These are phyloP conservation scores for Penicillium thymicola DNA, from an alignment of 2,329 filamentous ascomycete species.

Conservation along the genomic window DNA sequence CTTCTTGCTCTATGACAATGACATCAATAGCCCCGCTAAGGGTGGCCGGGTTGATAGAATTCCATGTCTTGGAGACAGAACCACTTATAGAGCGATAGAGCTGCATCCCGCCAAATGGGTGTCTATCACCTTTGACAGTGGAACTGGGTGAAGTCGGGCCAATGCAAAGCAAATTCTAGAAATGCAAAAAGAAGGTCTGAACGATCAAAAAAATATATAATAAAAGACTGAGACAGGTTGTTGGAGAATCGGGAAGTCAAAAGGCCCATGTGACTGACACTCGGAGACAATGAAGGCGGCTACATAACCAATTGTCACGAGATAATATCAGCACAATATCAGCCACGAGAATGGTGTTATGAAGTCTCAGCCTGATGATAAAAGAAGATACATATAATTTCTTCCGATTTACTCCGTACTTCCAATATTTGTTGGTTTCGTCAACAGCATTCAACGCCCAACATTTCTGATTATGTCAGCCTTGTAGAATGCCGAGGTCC, in stretches of 20 bases:
- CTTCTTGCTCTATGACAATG: slow-evolving; percentile 94
- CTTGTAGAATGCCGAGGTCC: slow-evolving; percentile 16
- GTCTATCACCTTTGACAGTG: slow-evolving; percentile 16
- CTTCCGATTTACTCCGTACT: neutral
- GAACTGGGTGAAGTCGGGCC: neutral
- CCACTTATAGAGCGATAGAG: slow-evolving; percentile 95
- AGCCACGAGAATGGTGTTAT: neutral
- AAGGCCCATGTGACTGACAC: slow-evolving; percentile 40
- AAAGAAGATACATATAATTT: neutral
- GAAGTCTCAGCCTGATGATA: neutral
- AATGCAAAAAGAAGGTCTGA: slow-evolving; percentile 12
- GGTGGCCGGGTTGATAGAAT: slow-evolving; percentile 97
- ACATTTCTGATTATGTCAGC: slow-evolving; percentile 22
- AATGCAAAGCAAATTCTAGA: slow-evolving; percentile 2
- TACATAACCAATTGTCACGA: slow-evolving; percentile 16
- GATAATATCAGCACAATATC: neutral
- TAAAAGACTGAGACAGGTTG: slow-evolving; percentile 8
- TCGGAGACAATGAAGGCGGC: slow-evolving; percentile 16
- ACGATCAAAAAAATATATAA: slow-evolving; percentile 1
- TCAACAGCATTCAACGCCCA: slow-evolving; percentile 19
- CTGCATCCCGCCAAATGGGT: slow-evolving; percentile 65
- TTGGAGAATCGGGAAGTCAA: slow-evolving; percentile 25
- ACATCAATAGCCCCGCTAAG: slow-evolving; percentile 98
- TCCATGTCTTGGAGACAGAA: slow-evolving; percentile 97
- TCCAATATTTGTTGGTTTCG: slow-evolving; percentile 4